Conservation (phyloP, 306 rosid species). For the Parietaria judaica region DNA sequence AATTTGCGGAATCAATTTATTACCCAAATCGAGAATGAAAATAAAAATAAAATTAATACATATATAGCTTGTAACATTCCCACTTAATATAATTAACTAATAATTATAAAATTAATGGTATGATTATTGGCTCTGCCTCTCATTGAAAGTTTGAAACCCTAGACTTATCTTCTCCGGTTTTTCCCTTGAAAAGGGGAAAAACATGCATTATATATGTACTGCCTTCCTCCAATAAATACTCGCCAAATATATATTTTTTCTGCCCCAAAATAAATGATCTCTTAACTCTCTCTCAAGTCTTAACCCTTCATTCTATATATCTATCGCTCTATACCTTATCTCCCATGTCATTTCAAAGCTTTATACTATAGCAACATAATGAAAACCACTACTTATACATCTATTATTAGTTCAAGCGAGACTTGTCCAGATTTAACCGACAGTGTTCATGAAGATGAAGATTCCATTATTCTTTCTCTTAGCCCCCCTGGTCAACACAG, state of each 20-base stretch:
- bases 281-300: background rate
- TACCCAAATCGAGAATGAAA: too few species aligned
- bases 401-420: conserved; percentile 27
- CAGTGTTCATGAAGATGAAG: conserved; percentile 30
- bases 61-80: too few species aligned
- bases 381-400: conserved; percentile 7
- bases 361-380: background rate
- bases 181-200: conserved; percentile 1
- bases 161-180: conserved; percentile 28
- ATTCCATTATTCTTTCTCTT: conserved; percentile 72
- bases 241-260: conserved; percentile 5
- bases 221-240: conserved; percentile 8
- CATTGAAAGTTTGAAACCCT: conserved; percentile 23
- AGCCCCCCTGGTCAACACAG: conserved; percentile 26
- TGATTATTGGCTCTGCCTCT: too few species aligned
- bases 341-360: background rate
- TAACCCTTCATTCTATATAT: background rate
- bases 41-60: too few species aligned
- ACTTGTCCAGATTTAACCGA: conserved; percentile 25
- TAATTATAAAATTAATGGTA: too few species aligned
- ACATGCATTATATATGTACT: background rate
- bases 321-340: background rate
- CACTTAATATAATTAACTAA: too few species aligned
- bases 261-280: background rate
- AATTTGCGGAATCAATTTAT: too few species aligned